Evolutionary conservation across 208 protist species (phyloP).

Genomic region (Acanthamoeba castellanii): DNA sequence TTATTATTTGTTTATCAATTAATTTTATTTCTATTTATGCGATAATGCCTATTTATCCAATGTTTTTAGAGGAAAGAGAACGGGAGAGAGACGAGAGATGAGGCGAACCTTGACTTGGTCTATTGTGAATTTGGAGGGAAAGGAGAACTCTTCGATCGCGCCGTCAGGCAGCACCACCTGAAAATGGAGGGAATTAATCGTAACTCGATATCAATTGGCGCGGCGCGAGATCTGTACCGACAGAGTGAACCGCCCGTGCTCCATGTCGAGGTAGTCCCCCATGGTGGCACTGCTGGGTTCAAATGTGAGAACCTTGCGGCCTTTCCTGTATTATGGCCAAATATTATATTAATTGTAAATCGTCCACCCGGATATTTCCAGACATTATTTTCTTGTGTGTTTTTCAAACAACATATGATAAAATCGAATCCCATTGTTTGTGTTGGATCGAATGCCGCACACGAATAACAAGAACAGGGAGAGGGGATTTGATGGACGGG

Average conservation of each 20-base stretch:
- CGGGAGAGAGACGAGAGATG: too few relatives aligned
- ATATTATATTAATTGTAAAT: too few relatives aligned
- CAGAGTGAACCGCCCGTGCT: constrained; percentile 35
- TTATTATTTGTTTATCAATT: background rate
- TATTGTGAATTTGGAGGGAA: constrained; percentile 66
- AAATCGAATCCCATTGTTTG: background rate
- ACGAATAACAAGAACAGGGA: background rate
- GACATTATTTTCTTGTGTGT: too few relatives aligned
- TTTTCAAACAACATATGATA: too few relatives aligned
- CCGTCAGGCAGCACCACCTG: constrained; percentile 47
- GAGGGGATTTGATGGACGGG: background rate
- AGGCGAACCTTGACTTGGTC: constrained; percentile 63
- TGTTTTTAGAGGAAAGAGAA: too few relatives aligned
- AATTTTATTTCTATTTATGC: background rate
- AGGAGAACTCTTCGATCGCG: constrained; percentile 27
- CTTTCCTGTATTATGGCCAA: too few relatives aligned
- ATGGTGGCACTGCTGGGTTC: background rate
- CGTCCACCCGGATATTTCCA: too few relatives aligned
- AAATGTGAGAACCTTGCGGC: too few relatives aligned
- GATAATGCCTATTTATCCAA: too few relatives aligned
- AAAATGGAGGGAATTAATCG: background rate
- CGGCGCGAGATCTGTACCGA: background rate
- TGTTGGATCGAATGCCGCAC: background rate
- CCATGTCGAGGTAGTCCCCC: constrained; percentile 38
- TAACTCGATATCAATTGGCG: too few relatives aligned